phyloP scores from a whole-genome alignment of 176 grass and related monocot genomes.

The Neostapfia colusana region DNA sequence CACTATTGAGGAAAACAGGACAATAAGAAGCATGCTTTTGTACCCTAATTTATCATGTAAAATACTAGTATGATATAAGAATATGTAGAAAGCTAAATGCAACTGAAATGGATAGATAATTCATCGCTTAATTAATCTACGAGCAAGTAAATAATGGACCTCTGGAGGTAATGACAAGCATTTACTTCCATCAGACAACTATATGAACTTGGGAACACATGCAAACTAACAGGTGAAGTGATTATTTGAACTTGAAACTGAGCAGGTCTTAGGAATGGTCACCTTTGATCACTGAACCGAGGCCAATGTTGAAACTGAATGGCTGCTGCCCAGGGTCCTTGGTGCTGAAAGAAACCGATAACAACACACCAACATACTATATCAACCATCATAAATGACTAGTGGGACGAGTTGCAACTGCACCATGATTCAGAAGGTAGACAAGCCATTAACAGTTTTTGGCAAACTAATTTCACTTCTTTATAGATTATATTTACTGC shows the following conservation, averaged over 20 bases:
- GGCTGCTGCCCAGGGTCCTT: slow-evolving; percentile 91
- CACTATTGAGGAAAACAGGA: neutral
- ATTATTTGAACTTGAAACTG: neutral
- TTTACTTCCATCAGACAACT: neutral
- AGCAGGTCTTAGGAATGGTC: neutral
- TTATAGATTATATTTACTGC: neutral
- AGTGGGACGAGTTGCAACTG: neutral
- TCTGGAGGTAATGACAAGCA: neutral
- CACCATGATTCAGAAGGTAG: too few species aligned
- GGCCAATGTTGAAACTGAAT: slow-evolving; percentile 85
- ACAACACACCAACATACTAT: neutral
- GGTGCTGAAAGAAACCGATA: slow-evolving; percentile 58
- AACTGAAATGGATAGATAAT: neutral
- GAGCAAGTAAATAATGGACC: neutral
- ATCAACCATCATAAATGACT: neutral
- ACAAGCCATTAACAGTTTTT: neutral
- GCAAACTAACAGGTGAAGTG: neutral
- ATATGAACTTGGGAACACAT: neutral
- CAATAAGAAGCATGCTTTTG: neutral
- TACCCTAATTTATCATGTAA: neutral
- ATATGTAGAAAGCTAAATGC: neutral
- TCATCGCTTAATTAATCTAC: neutral
- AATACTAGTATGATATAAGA: neutral
- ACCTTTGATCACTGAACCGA: slow-evolving; percentile 91
- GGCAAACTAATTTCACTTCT: neutral